These are phyloP conservation scores for Pseudocercospora musae DNA, from an alignment of 2,329 filamentous ascomycete species.

Conservation along the genomic window DNA sequence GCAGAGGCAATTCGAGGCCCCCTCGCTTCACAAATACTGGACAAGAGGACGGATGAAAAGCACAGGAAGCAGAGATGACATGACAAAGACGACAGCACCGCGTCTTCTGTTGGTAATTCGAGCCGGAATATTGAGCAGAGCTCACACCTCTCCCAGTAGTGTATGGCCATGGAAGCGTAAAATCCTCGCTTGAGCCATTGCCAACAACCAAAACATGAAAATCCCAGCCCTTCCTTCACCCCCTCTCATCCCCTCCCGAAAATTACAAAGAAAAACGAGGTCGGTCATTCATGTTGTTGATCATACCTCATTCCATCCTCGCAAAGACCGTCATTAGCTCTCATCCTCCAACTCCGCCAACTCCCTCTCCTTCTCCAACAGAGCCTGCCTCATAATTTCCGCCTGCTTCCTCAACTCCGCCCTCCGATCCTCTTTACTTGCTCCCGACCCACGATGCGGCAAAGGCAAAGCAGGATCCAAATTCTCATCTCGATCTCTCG, in stretches of 20 bases:
- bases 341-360: slow-evolving; percentile 47
- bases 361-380: slow-evolving; percentile 71
- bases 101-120: not conserved
- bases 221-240: not conserved
- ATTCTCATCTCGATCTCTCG: slow-evolving; percentile 28
- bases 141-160: not conserved
- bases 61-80: not conserved
- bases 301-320: not conserved
- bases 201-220: not conserved
- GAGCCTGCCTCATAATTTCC: slow-evolving; percentile 69
- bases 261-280: not conserved
- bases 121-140: not conserved
- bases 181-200: not conserved
- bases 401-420: slow-evolving; percentile 68
- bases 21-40: not conserved
- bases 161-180: not conserved
- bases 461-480: slow-evolving; percentile 38
- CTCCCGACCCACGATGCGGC: slow-evolving; percentile 27
- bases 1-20: not conserved
- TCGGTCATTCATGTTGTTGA: not conserved
- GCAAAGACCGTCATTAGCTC: slow-evolving; percentile 5
- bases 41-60: not conserved
- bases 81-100: not conserved
- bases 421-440: slow-evolving; percentile 58
- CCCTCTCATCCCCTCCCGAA: not conserved